Evolutionary conservation across 2,329 filamentous ascomycete species (phyloP).

Genomic region (Cladosporium halotolerans): DNA sequence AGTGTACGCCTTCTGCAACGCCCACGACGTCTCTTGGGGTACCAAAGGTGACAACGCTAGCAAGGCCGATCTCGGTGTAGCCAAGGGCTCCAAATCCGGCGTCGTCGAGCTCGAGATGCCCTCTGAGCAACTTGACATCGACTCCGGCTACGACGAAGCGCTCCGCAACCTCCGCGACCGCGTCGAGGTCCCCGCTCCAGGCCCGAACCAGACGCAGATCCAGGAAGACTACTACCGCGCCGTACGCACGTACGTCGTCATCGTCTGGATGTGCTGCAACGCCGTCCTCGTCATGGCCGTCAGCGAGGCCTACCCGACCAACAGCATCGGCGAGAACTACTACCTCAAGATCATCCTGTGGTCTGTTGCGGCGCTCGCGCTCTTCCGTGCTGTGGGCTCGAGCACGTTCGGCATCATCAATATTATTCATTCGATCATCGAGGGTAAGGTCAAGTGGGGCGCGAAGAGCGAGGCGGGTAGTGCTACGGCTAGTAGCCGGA

Average conservation of each 20-base stretch:
- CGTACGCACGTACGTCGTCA: slow-evolving; percentile 96
- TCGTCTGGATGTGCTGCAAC: slow-evolving; percentile 89
- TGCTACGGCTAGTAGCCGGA: background rate
- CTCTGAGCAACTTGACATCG: slow-evolving; percentile 93
- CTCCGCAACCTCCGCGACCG: slow-evolving; percentile 91
- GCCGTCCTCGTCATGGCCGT: slow-evolving; percentile 90
- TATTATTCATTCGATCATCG: slow-evolving; percentile 73
- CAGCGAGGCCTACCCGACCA: slow-evolving; percentile 72
- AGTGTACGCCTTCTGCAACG: slow-evolving; percentile 98
- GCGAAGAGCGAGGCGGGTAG: slow-evolving; percentile 16
- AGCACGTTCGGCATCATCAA: slow-evolving; percentile 80
- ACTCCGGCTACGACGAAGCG: slow-evolving; percentile 94
- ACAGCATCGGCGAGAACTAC: slow-evolving; percentile 70
- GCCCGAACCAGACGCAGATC: slow-evolving; percentile 67
- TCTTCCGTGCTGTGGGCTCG: slow-evolving; percentile 80
- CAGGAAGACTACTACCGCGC: slow-evolving; percentile 99
- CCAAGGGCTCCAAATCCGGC: slow-evolving; percentile 64
- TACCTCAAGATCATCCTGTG: slow-evolving; percentile 93
- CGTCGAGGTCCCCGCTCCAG: slow-evolving; percentile 65
- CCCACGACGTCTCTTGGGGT: slow-evolving; percentile 97
- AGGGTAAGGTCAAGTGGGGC: slow-evolving; percentile 65
- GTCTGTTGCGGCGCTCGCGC: slow-evolving; percentile 76
- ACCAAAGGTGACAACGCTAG: slow-evolving; percentile 97
- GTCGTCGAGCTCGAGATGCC: slow-evolving; percentile 97
- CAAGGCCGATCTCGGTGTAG: slow-evolving; percentile 84